These are phyloP conservation scores for Vanrija sp. DNA, from an alignment of 1,284 basidiomycete genomes.

Conservation along the genomic window DNA sequence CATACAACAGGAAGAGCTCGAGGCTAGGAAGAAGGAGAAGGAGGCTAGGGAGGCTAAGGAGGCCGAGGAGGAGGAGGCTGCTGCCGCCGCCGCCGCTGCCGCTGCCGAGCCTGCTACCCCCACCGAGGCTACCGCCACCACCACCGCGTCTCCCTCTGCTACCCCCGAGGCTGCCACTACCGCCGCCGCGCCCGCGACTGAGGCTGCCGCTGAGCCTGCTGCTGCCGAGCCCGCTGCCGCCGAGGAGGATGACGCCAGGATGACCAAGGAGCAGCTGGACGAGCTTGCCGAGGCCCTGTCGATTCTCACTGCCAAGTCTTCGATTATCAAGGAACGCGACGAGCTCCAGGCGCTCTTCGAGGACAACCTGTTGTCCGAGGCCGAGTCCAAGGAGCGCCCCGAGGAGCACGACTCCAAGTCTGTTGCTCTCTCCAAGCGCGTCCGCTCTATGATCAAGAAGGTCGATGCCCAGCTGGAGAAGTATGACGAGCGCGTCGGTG, in stretches of 20 bases:
- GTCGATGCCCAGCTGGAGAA: constrained; percentile 89
- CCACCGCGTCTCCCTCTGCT: background rate
- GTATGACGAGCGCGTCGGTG: constrained; percentile 87
- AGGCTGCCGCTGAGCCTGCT: constrained; percentile 2
- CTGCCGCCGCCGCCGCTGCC: constrained; percentile 62
- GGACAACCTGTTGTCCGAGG: constrained; percentile 83
- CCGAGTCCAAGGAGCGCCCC: constrained; percentile 53
- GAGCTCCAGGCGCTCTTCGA: constrained; percentile 86
- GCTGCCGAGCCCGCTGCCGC: constrained; percentile 21
- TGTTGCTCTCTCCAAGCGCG: constrained; percentile 76
- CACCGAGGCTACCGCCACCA: background rate
- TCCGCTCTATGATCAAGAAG: constrained; percentile 92
- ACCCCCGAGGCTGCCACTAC: constrained; percentile 34
- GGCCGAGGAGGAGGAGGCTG: constrained; percentile 58
- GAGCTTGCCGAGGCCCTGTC: constrained; percentile 90
- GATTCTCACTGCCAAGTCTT: constrained; percentile 90
- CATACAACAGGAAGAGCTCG: constrained; percentile 67
- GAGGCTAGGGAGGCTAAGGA: constrained; percentile 62
- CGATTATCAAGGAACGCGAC: constrained; percentile 90
- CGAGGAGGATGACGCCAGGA: constrained; percentile 68
- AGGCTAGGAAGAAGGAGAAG: constrained; percentile 77
- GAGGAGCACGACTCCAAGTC: constrained; percentile 44
- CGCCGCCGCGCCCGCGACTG: constrained; percentile 48
- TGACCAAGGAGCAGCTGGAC: constrained; percentile 94
- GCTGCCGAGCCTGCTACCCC: constrained; percentile 63